A percentile compares a stretch with the other conserved stretches of the same genome.
phyloP scores from a whole-genome alignment of 495 filamentous ascomycete species.

The Aspergillus avenaceus region DNA sequence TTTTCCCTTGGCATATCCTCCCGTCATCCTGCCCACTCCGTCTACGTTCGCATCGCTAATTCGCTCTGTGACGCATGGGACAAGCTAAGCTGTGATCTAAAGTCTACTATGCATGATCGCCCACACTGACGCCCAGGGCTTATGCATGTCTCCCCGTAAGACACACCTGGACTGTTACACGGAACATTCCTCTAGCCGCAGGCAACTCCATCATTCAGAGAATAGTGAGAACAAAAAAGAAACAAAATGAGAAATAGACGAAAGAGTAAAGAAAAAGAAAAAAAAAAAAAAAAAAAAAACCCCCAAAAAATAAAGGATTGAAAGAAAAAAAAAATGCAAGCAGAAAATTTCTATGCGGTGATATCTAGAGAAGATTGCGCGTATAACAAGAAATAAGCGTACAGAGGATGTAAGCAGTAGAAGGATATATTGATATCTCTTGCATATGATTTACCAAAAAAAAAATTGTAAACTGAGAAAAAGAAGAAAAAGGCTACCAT shows the following conservation, averaged over 20 bases:
- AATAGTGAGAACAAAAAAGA: background rate
- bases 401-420: background rate
- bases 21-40: background rate
- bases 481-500: constrained; percentile 23
- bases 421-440: constrained; percentile 19
- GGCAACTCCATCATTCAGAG: background rate
- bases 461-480: constrained; percentile 7
- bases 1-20: background rate
- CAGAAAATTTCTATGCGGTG: too few species aligned
- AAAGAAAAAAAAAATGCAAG: too few species aligned
- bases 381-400: constrained; percentile 1
- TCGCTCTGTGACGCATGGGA: constrained; percentile 1
- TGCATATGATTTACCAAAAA: constrained; percentile 22
- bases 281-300: background rate
- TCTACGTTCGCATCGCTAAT: constrained; percentile 6
- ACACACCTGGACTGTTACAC: background rate
- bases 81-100: constrained; percentile 21
- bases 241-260: background rate
- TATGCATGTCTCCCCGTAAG: background rate
- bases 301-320: background rate
- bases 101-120: constrained; percentile 21
- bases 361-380: background rate
- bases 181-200: background rate
- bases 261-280: background rate
- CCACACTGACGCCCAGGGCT: constrained; percentile 4